Evolutionary conservation across 805 yeast genomes (phyloP), one percentile per base, ranked within the genome.

Genomic region (Candida khao-thaluensis): DNA sequence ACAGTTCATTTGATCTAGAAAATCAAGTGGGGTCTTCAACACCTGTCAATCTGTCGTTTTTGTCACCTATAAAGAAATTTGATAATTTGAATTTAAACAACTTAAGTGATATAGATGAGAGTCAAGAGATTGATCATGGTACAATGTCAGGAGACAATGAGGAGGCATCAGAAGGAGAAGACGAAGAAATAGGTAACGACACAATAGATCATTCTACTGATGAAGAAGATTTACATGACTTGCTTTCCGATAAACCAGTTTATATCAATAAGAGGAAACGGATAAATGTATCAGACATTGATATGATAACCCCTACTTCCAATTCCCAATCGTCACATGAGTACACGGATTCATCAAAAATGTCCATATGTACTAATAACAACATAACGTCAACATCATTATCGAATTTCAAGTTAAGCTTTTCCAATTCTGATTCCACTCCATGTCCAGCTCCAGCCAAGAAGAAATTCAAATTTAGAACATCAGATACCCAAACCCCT

Each of bases 371-470:
- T 32, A 30, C 42, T 2, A 28, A 39, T 33, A 32, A 36, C 35
- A 36, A 23, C 23, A 10, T 24, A 8, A 32, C 30, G 11, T 42
- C 46, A 2, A 37, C 41, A 7, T 40, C 41, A 2, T 15, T 39
- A n/a, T 26, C 38, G 8, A 35, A 43, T 25, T 37, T 43, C 36
- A 47, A 47, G 30, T 12, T 43, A 18, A 44, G 48, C 24, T 47
- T 47, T 25, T 20, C 42, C 29, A 39, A 36, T 26, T 37, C 66
- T 12, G 70, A 68, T 49, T 63, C 71, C 8, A 68, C 74, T 3
- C 74, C 74, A 8, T 68, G 74, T 42, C 74, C 74, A 2, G 47
- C 56, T 2, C 67, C 66, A 31, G 69, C 72, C 5, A 44, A 49
- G 30, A 68, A 66, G 50, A 59, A 53, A 38, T 42, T 63, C 25